These are phyloP conservation scores for Elsinoe fawcettii DNA, from an alignment of 2,329 filamentous ascomycete genomes.

Conservation along the genomic window DNA sequence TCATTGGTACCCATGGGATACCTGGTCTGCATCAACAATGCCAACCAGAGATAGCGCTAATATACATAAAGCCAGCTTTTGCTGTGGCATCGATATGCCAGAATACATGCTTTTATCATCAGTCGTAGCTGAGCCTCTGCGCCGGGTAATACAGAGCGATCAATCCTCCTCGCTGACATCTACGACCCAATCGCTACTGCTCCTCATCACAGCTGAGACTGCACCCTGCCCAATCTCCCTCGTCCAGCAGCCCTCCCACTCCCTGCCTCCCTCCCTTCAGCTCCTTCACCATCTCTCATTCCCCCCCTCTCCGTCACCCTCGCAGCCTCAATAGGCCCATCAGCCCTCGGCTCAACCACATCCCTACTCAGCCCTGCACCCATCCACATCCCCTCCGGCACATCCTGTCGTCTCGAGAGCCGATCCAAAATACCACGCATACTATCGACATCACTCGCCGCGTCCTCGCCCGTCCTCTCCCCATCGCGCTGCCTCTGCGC, in stretches of 20 bases:
- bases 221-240: not conserved
- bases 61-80: not conserved
- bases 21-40: not conserved
- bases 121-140: not conserved
- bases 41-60: not conserved
- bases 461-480: constrained; percentile 10
- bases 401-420: constrained; percentile 62
- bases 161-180: not conserved
- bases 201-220: not conserved
- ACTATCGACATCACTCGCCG: constrained; percentile 43
- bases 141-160: not conserved
- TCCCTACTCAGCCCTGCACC: constrained; percentile 33
- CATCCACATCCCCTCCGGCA: constrained; percentile 75
- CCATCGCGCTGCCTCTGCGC: constrained; percentile 23
- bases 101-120: constrained; percentile 8
- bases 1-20: not conserved
- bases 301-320: not conserved
- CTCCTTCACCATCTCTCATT: not conserved
- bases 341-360: not conserved
- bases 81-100: not conserved
- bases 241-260: not conserved
- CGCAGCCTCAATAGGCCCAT: not conserved
- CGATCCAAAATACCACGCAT: constrained; percentile 67
- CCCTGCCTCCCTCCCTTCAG: not conserved
- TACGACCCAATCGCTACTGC: not conserved